Base-by-base conservation (phyloP, 1,139 yeast genomes). In the Suhomyces maxii region DNA sequence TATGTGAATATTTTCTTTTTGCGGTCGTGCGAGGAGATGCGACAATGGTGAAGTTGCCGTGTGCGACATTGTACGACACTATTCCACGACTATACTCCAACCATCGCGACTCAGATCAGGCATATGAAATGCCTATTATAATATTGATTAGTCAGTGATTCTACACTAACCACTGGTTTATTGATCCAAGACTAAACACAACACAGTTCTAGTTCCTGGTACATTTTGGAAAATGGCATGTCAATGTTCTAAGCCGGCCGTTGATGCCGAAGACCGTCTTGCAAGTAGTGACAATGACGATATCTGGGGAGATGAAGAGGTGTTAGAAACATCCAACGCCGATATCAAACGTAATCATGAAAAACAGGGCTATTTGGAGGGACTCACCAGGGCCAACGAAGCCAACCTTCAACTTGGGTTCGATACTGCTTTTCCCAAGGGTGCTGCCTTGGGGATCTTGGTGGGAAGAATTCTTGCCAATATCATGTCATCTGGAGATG, bases 331-430 rank as follows among this genome's bases (percentile, higher is more conserved):
- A 2, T 52, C 71, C 6, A 64, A 72, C 18, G 69, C 73, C 3
- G 77, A 73, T 44, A 52, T 79, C 28, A 61, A 80, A 52, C 69
- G 95, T 38, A 76, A 75, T n/a, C 97, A 91, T 59, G 76, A 75
- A 23, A 88, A 88, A 53, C 85, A 86, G 50, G 98, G 98, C 0
- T 91, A 89, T 57, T 65, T 89, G 3, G 97, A 87, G 51, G 98
- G 98, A 0, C 63, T 90, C 7, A 72, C 88, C 0, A 65, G 65
- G n/a, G 80, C 89, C 3, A 85, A 88, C 56, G 95, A 88, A 52
- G 64, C 66, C 11, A 80, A 85, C 36, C 69, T 90, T 25, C 98
- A 91, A 58, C 59, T 67, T 7, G 97, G 97, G 0, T 91, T 91
- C 60, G 95, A 91, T 59, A 73, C 67, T 4, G 95, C 91, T 1